These are phyloP conservation scores for Pleurotus citrinopileatus DNA, from an alignment of 768 basidiomycete genomes.

Conservation along the genomic window DNA sequence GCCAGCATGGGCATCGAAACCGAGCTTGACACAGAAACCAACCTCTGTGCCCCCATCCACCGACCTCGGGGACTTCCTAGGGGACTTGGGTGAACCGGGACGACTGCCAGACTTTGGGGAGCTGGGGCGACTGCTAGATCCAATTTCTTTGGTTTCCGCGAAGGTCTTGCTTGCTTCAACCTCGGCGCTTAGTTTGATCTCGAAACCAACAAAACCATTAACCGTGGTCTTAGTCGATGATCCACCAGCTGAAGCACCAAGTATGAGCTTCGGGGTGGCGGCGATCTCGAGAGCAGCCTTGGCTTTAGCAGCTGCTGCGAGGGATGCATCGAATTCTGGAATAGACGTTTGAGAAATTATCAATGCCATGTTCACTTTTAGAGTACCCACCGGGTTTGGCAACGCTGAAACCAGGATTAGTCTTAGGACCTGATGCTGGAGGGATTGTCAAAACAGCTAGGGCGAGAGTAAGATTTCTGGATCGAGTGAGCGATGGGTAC, in stretches of 20 bases:
- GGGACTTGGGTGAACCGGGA: not conserved
- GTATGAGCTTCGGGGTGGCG: constrained; percentile 1
- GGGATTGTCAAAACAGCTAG: not conserved
- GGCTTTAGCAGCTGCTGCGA: not conserved
- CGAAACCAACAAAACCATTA: constrained; percentile 1
- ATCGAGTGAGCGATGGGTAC: not conserved
- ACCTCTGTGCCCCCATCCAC: not conserved
- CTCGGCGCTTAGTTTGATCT: not conserved
- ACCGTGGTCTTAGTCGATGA: not conserved
- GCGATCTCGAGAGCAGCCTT: not conserved
- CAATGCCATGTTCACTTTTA: not conserved
- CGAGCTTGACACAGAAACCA: not conserved
- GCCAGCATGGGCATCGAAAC: not conserved
- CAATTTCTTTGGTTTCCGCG: not conserved
- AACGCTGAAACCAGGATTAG: not conserved
- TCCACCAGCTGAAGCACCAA: not conserved
- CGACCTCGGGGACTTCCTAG: not conserved
- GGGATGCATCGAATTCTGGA: not conserved
- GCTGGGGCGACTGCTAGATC: not conserved
- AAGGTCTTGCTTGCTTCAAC: not conserved
- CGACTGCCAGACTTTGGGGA: not conserved
- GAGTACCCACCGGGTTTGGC: not conserved
- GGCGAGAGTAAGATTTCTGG: not conserved
- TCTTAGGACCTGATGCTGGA: not conserved
- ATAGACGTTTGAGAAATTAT: not conserved